Base-by-base conservation (phyloP, 2,329 filamentous ascomycete species). In the Nigrospora sphaerica region DNA sequence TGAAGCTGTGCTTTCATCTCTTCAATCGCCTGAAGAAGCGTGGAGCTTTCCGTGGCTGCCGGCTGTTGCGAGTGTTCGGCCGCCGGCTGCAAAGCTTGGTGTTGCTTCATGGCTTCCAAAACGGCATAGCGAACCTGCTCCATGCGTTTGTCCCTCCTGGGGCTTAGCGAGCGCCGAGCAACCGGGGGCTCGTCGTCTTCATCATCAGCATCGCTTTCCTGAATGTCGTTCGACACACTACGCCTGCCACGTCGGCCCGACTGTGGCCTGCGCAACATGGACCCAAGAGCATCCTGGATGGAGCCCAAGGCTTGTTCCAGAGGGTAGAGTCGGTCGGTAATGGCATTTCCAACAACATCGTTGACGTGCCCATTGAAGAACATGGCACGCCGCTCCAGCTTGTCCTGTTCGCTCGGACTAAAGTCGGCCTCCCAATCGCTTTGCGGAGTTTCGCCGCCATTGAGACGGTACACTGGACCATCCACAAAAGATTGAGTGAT, bases 281-380 rank as follows among this genome's bases (percentile, higher is more conserved):
- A 69, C 16, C 74, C 73, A 46, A 95, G 66, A 4, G 80, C 80
- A 46, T 84, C 73, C 54, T 92, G 86, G 36, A 97, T 95, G 23
- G 75, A 75, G 45, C 81, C 77, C 47, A 98, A 66, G n/a, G 83
- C 80, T 60, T 83, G 81, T 66, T 96, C 88, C 31, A 98, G 70
- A 32, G 93, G 92, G 48, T 81, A 80, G 9, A 98, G 74, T 36
- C 87, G 83, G 51, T 83, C 79, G 44, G 89, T 81, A 44, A 98
- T 69, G 4, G 93, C 74, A 41, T 79, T 80, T 44, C 86, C 87
- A 53, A 98, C 86, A 52, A 97, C 69, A 43, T 89, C 82, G 61
- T 95, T 90, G 52, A 98, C 88, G 59, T 88, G 90, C 40, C 81
- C 85, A 59, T 97, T 90, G 58, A 97, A 96, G 75, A 95, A 97